Conservation (phyloP, 345 rosid species). For the Rhizophora apiculata region DNA sequence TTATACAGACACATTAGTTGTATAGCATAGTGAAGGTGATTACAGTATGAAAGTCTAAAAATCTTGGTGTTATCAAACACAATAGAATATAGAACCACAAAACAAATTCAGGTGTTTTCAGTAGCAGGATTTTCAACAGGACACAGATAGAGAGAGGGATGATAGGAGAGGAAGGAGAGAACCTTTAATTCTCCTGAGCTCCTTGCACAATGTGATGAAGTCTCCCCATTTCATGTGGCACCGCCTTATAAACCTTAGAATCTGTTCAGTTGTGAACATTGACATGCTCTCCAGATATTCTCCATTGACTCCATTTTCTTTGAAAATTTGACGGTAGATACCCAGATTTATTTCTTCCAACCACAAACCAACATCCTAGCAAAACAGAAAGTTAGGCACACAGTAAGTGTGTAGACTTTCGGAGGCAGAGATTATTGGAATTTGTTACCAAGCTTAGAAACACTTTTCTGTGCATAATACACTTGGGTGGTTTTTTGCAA, state of each 20-base stretch:
- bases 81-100: too few relatives aligned
- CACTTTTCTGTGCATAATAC: too few relatives aligned
- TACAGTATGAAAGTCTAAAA: neutral
- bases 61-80: too few relatives aligned
- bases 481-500: neutral
- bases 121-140: neutral
- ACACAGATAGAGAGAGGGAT: neutral
- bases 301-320: constrained; percentile 90
- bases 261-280: constrained; percentile 96
- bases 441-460: neutral
- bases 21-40: neutral
- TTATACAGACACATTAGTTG: neutral
- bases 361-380: constrained; percentile 95
- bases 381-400: constrained; percentile 1
- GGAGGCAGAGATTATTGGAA: neutral
- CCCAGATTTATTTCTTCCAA: constrained; percentile 90
- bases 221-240: constrained; percentile 99
- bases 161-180: neutral
- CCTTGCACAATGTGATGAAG: constrained; percentile 95
- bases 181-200: constrained; percentile 97
- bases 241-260: constrained; percentile 92
- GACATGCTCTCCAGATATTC: constrained; percentile 97
- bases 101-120: too few relatives aligned
- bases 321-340: constrained; percentile 80
- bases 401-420: constrained; percentile 3